phyloP scores from a whole-genome alignment of 176 grass and related monocot species.

The Triticum monococcum region DNA sequence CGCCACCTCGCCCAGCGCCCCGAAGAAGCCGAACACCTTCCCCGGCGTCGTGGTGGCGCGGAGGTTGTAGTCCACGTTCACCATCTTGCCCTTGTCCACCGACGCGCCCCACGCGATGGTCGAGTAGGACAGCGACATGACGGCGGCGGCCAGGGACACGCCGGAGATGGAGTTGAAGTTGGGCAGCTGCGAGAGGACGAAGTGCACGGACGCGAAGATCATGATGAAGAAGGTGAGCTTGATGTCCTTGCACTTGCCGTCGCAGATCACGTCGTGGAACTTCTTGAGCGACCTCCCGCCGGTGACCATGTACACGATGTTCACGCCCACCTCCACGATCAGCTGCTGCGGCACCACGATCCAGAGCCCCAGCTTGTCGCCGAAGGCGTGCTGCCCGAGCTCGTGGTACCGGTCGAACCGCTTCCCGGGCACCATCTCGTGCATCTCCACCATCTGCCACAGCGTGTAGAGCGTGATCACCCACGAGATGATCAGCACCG shows the following conservation, averaged over 20 bases:
- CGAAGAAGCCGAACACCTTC: conserved; percentile 79
- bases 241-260: conserved; percentile 48
- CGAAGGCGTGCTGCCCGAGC: conserved; percentile 86
- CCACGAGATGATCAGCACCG: conserved; percentile 76
- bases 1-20: conserved; percentile 62
- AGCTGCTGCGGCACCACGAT: conserved; percentile 89
- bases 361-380: conserved; percentile 77
- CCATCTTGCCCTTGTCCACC: conserved; percentile 58
- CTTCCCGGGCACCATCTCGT: conserved; percentile 91
- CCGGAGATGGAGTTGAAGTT: conserved; percentile 97
- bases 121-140: conserved; percentile 93
- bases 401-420: conserved; percentile 95
- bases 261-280: conserved; percentile 84
- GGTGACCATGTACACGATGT: conserved; percentile 99
- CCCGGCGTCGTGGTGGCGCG: conserved; percentile 37
- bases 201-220: conserved; percentile 84
- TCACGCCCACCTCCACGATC: conserved; percentile 73
- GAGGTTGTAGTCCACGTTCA: conserved; percentile 51
- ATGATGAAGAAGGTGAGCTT: conserved; percentile 92
- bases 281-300: conserved; percentile 86
- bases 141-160: conserved; percentile 81
- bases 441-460: conserved; percentile 99
- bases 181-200: conserved; percentile 79
- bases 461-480: conserved; percentile 92
- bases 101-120: conserved; percentile 91